Percentiles rank a stretch among this genome's conserved stretches.
Conservation (phyloP, 2,329 filamentous ascomycete genomes). For the Neocucurbitaria cava region DNA sequence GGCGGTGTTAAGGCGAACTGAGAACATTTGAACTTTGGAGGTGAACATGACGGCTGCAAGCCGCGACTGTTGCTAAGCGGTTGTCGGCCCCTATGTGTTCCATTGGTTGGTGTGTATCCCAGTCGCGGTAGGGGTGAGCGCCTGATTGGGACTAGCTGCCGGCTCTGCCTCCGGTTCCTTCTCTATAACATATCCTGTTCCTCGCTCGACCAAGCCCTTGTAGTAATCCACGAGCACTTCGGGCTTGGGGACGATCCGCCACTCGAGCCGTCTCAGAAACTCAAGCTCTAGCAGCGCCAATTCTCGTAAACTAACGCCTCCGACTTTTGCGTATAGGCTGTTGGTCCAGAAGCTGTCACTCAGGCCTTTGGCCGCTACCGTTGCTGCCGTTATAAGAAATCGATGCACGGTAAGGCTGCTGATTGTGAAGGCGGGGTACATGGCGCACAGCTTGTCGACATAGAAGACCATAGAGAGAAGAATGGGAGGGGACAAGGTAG, state of each 20-base stretch:
- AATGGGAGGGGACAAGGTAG: constrained; percentile 89
- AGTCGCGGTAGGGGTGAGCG: constrained; percentile 24
- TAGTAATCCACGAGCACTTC: constrained; percentile 96
- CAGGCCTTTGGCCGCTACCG: constrained; percentile 92
- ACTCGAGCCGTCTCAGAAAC: constrained; percentile 89
- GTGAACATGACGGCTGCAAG: not conserved
- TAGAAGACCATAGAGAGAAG: constrained; percentile 99
- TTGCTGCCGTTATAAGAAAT: constrained; percentile 94
- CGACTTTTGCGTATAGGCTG: constrained; percentile 91
- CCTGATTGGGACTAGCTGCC: constrained; percentile 12
- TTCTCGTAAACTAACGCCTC: constrained; percentile 88
- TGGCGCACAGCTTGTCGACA: constrained; percentile 89
- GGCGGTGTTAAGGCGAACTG: not conserved
- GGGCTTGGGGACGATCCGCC: constrained; percentile 95
- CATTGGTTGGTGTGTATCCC: constrained; percentile 30
- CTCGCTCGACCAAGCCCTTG: constrained; percentile 77
- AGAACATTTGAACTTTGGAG: not conserved
- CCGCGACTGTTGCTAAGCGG: constrained; percentile 6
- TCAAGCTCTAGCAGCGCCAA: constrained; percentile 91
- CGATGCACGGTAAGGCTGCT: constrained; percentile 96
- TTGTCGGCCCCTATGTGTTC: constrained; percentile 17
- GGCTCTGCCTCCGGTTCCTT: constrained; percentile 29
- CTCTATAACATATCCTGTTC: constrained; percentile 64
- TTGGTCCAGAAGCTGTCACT: constrained; percentile 99
- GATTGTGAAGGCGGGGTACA: constrained; percentile 95